A percentile compares a stretch with the other conserved stretches of the same genome.
phyloP scores from a whole-genome alignment of 2,329 filamentous ascomycete species.

The Stachybotrys chartarum region DNA sequence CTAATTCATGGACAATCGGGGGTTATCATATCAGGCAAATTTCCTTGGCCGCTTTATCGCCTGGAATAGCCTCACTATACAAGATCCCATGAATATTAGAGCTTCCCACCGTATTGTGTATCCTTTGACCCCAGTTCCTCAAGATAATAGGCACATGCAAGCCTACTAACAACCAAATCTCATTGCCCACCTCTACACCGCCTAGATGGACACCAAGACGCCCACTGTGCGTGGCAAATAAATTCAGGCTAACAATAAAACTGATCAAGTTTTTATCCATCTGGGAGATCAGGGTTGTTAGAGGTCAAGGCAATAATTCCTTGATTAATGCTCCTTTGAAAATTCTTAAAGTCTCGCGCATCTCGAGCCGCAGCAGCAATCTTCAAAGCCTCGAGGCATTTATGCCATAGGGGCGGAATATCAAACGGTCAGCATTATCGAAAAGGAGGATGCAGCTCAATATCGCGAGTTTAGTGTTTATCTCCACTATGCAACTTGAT shows the following conservation, averaged over 20 bases:
- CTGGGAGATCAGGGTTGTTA: not conserved
- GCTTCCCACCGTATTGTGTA: not conserved
- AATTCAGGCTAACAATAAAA: not conserved
- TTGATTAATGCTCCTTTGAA: not conserved
- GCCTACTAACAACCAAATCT: not conserved
- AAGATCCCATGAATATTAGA: not conserved
- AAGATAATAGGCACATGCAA: not conserved
- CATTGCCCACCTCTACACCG: not conserved
- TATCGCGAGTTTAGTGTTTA: not conserved
- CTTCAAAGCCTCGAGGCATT: not conserved
- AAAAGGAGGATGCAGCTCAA: not conserved
- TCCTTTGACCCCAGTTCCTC: not conserved
- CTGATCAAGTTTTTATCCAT: not conserved
- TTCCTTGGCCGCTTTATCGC: too few species aligned
- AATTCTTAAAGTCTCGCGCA: not conserved
- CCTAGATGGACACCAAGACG: not conserved
- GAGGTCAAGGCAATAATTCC: not conserved
- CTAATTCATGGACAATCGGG: too few species aligned
- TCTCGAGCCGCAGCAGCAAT: not conserved
- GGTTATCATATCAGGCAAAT: too few species aligned
- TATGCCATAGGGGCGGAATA: not conserved
- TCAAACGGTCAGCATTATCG: not conserved
- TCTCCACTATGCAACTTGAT: not conserved
- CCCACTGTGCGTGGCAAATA: not conserved
- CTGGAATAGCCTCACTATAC: not conserved